Evolutionary conservation across 352 stramenopile genomes (phyloP).

Genomic region (Peronospora belbahrii): DNA sequence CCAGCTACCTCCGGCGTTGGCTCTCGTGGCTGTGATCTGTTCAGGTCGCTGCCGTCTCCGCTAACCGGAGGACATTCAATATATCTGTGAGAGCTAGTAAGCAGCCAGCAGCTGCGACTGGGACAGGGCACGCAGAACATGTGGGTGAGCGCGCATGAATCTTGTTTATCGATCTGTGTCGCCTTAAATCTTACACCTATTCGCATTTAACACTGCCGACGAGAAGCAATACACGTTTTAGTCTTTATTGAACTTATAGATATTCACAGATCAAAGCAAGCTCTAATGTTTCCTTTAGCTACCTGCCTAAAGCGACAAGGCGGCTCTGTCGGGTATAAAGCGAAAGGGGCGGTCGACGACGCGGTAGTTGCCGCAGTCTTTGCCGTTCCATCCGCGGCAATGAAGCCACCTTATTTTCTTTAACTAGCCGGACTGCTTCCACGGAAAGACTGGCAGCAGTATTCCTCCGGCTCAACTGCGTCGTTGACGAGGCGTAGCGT

Average conservation of each 20-base stretch:
- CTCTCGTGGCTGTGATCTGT: slow-evolving; percentile 10
- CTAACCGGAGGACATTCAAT: slow-evolving; percentile 4
- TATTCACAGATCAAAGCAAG: slow-evolving; percentile 1
- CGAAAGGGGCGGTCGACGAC: slow-evolving; percentile 11
- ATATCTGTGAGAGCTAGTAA: slow-evolving; percentile 1
- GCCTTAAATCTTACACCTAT: slow-evolving; percentile 9
- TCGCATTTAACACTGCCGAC: slow-evolving; percentile 16
- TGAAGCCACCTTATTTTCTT: slow-evolving; percentile 4
- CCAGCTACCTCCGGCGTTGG: slow-evolving; percentile 10
- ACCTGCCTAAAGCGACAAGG: slow-evolving; percentile 12
- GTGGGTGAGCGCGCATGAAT: slow-evolving; percentile 8
- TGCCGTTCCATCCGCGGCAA: neutral
- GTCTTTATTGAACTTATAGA: slow-evolving; percentile 4
- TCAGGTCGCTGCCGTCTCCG: slow-evolving; percentile 8
- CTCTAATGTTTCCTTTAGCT: slow-evolving; percentile 19
- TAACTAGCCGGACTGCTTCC: slow-evolving; percentile 8
- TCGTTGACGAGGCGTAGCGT: slow-evolving; percentile 22
- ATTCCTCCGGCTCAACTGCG: slow-evolving; percentile 3
- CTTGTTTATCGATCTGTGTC: slow-evolving; percentile 3
- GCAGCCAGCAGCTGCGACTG: slow-evolving; percentile 21
- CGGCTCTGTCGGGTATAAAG: slow-evolving; percentile 1
- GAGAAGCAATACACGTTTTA: slow-evolving; percentile 13
- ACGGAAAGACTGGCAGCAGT: slow-evolving; percentile 5
- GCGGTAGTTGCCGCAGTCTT: slow-evolving; percentile 3
- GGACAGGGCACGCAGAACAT: slow-evolving; percentile 16